Percentiles rank a stretch among this genome's conserved stretches.
Conservation (phyloP, 306 rosid genomes). For the Lathyrus oleraceus region DNA sequence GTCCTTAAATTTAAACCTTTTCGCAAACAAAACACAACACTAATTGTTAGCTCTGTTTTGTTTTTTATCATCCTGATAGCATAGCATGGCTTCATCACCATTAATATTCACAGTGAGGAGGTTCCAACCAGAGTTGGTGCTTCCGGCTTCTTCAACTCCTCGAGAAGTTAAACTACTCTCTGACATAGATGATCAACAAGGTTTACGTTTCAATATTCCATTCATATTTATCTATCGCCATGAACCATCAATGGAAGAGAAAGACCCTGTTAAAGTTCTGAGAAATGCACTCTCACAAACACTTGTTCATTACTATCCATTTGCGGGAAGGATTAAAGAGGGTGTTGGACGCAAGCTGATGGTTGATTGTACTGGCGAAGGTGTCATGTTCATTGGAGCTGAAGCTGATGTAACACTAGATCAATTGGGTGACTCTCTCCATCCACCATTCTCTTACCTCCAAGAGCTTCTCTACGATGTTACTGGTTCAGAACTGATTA, state of each 20-base stretch:
- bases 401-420: constrained; percentile 45
- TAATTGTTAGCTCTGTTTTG: no score
- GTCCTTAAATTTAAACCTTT: no score
- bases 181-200: constrained; percentile 38
- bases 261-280: constrained; percentile 28
- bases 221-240: not conserved
- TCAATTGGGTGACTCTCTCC: constrained; percentile 42
- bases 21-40: not conserved
- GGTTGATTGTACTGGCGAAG: constrained; percentile 54
- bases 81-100: not conserved
- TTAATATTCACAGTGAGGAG: constrained; percentile 14
- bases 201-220: not conserved
- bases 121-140: constrained; percentile 32
- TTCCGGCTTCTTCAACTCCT: constrained; percentile 35
- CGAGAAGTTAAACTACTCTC: constrained; percentile 29
- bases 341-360: constrained; percentile 8
- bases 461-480: constrained; percentile 41
- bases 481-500: constrained; percentile 34
- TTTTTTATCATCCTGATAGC: not conserved
- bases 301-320: constrained; percentile 32
- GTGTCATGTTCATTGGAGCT: constrained; percentile 47
- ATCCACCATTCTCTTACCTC: constrained; percentile 53
- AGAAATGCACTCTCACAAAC: constrained; percentile 9
- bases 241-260: constrained; percentile 10
- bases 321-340: constrained; percentile 39